Evolutionary conservation across 164 flowering plant species (phyloP), one percentile per base, ranked within the genome.

Genomic region (Aristolochia californica): DNA sequence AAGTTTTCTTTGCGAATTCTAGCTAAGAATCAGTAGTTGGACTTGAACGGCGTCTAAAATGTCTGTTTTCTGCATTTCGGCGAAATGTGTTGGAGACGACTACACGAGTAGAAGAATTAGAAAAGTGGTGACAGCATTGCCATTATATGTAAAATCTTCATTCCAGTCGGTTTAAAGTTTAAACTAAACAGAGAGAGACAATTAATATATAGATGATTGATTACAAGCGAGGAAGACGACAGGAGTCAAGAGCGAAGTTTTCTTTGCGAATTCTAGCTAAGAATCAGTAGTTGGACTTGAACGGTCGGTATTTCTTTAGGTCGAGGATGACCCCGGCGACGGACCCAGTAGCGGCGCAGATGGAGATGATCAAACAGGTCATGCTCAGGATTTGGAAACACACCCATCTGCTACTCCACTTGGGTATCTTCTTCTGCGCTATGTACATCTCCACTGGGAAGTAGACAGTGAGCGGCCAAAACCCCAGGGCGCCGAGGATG

Each of bases 371-470:
- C 5, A 83, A 72, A 60, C 89, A 81, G 43, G 80, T 74, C 15
- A 65, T 18, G 67, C 85, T 79, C 43, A 83, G 61, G 59, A 68
- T 71, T 47, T 81, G 83, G 0, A 83, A 75, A 61, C 78, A 79
- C 5, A 79, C 53, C 89, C 89, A 81, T 53, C 62, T 66, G 0
- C 68, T 68, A 53, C 85, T 74, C 89, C 89, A 81, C 44, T 63
- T 79, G 9, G 73, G 72, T 49, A 83, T 75, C 72, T 66, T 72
- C 78, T 74, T 81, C 54, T 81, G 84, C 2, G 70, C 56, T 38
- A 81, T 75, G 60, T 83, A 81, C 81, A 83, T 79, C 69, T 81
- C 85, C 21, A 83, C 74, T 0, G 89, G 89, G 48, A 83, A 79
- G 57, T 74, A 83, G 0, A 83, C 88, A 0, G 85, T 83, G 13